Conservation (phyloP, 78 protist genomes). For the Tieghemostelium lacteum region DNA sequence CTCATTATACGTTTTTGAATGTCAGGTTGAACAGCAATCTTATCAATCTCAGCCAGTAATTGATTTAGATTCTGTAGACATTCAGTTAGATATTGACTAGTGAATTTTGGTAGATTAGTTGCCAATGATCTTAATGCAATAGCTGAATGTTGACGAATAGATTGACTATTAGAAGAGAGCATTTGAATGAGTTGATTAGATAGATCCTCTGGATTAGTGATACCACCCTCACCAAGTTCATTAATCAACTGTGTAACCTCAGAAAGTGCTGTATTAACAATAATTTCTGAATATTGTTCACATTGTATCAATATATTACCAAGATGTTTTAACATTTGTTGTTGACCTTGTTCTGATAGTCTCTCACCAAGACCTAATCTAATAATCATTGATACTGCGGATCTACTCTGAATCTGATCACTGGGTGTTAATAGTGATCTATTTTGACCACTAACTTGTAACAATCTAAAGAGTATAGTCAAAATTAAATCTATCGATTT, state of each 20-base stretch:
- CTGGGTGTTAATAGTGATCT: neutral
- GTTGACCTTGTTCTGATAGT: conserved; percentile 55
- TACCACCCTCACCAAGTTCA: conserved; percentile 71
- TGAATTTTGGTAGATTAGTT: conserved; percentile 41
- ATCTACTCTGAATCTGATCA: conserved; percentile 35
- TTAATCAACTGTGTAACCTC: conserved; percentile 23
- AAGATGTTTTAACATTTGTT: conserved; percentile 25
- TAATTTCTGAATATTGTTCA: neutral
- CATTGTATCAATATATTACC: neutral
- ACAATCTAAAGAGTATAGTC: conserved; percentile 19
- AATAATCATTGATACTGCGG: conserved; percentile 42
- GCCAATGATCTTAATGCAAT: conserved; percentile 51
- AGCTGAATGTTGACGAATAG: conserved; percentile 51
- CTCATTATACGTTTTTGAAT: conserved; percentile 53
- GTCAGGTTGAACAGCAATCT: conserved; percentile 50
- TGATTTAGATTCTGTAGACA: conserved; percentile 17
- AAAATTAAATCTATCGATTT: conserved; percentile 10
- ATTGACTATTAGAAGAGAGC: conserved; percentile 34
- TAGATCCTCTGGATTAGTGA: conserved; percentile 6
- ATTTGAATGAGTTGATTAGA: conserved; percentile 8
- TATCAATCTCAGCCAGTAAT: conserved; percentile 47
- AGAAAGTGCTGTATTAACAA: neutral
- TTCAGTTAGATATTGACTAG: conserved; percentile 5
- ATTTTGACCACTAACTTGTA: conserved; percentile 2
- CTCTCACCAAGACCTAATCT: conserved; percentile 58